Base-by-base conservation (phyloP, 805 yeast species). In the Saturnispora kantuleensis region DNA sequence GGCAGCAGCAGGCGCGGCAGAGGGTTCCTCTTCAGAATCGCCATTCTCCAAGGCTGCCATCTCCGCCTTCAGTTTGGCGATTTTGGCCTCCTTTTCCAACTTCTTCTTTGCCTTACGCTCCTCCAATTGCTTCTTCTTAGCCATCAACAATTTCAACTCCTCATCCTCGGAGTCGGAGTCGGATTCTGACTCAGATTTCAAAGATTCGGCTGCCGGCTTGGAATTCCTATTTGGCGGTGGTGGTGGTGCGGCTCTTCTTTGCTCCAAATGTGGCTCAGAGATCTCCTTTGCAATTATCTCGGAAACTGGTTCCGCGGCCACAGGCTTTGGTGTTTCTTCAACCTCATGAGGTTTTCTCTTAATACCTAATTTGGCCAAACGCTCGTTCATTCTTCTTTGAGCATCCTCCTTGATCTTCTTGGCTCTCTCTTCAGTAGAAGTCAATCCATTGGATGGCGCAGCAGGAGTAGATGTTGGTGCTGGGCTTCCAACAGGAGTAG, bases 351-450 rank as follows among this genome's bases (percentile, higher is more conserved):
- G 26, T 29, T 44, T 45, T 46, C 52, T 46, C 18, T 41, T 39
- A 13, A 86, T 74, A 3, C 95, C 95, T 46, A 87, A 70, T 50
- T 80, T 83, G 3, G 94, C 95, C 55, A 87, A 69, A 54, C 87
- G 71, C 55, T 84, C 95, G 49, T 79, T 80, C 96, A 88, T 87
- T 62, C 84, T 75, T 55, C 80, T 79, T 53, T 76, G 76, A 2
- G 86, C 86, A 56, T 84, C 90, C 13, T 87, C 90, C 60, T 85
- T 87, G 43, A 86, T 78, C 55, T 76, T 74, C n/a, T 85, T 82
- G 5, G 93, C 75, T 48, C 94, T 70, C 38, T 84, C 89, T 47
- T 77, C 83, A 1, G 84, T 71, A 10, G 77, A 35, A 5, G 47
- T 34, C 13, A 42, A 30, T n/a, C 35, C 46, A 16, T 35, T 38